Evolutionary conservation across 331 rosid genomes (phyloP).

Genomic region (Pyrus hybrid): DNA sequence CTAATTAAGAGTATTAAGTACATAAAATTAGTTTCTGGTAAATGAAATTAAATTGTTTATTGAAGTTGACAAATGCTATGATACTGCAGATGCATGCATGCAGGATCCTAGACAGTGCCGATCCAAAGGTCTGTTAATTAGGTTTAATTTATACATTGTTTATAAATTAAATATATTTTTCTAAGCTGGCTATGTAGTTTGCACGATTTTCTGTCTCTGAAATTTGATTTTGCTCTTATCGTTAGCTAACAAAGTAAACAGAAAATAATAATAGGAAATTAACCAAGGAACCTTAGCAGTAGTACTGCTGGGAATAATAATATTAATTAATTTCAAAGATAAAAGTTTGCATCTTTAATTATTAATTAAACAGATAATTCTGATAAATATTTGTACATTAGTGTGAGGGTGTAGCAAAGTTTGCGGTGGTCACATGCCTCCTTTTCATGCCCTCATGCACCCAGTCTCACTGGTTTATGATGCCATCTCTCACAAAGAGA

Average conservation of each 20-base stretch:
- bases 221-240: neutral
- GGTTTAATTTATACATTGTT: neutral
- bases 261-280: neutral
- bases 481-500: conserved; percentile 7
- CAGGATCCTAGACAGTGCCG: conserved; percentile 39
- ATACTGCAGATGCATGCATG: conserved; percentile 2
- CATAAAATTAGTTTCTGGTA: neutral
- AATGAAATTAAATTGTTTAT: neutral
- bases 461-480: conserved; percentile 1
- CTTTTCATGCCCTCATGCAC: conserved; percentile 21
- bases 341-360: neutral
- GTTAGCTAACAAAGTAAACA: neutral
- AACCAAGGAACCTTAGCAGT: neutral
- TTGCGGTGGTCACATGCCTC: conserved; percentile 62
- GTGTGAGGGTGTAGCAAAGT: conserved; percentile 22
- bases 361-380: neutral
- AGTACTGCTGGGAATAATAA: neutral
- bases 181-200: neutral
- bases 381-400: neutral
- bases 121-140: conserved; percentile 40
- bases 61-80: neutral
- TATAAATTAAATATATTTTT: neutral
- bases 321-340: neutral
- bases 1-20: too few species aligned
- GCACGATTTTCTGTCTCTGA: neutral